These are phyloP conservation scores for Penicillium subrubescens DNA, from an alignment of 495 filamentous ascomycete genomes.

Conservation along the genomic window DNA sequence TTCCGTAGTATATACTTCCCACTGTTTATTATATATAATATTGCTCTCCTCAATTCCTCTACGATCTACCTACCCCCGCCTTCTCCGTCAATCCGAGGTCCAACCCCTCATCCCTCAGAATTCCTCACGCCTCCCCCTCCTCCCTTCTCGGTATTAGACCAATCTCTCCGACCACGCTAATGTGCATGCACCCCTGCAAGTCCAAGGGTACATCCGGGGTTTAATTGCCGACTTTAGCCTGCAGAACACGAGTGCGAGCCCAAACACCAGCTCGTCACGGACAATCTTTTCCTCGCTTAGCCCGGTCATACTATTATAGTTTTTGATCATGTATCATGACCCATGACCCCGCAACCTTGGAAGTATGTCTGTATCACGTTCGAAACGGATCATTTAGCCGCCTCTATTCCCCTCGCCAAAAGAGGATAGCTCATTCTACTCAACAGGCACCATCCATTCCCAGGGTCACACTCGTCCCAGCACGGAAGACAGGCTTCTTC, in stretches of 20 bases:
- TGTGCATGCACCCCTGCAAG: slow-evolving; percentile 6
- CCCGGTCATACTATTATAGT: slow-evolving; percentile 3
- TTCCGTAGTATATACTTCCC: too few species aligned
- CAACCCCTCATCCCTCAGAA: background rate
- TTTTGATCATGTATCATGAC: background rate
- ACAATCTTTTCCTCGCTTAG: slow-evolving; percentile 7
- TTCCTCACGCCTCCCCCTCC: background rate
- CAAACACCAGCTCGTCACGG: slow-evolving; percentile 19
- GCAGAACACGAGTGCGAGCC: slow-evolving; percentile 11
- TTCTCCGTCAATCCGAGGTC: background rate
- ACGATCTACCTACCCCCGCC: background rate
- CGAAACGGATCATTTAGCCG: slow-evolving; percentile 16
- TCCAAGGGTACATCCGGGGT: slow-evolving; percentile 3
- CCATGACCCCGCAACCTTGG: background rate
- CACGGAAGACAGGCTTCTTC: slow-evolving; percentile 1
- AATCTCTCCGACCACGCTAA: slow-evolving; percentile 12
- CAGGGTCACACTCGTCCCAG: background rate
- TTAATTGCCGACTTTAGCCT: slow-evolving; percentile 20
- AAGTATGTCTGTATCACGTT: background rate
- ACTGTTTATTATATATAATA: too few species aligned
- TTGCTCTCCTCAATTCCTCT: too few species aligned
- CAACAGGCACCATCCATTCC: background rate
- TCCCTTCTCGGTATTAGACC: background rate
- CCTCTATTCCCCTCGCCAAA: background rate
- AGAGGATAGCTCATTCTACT: background rate